Evolutionary conservation across 257 asterid genomes (phyloP).

Genomic region (Solanum dulcamara): DNA sequence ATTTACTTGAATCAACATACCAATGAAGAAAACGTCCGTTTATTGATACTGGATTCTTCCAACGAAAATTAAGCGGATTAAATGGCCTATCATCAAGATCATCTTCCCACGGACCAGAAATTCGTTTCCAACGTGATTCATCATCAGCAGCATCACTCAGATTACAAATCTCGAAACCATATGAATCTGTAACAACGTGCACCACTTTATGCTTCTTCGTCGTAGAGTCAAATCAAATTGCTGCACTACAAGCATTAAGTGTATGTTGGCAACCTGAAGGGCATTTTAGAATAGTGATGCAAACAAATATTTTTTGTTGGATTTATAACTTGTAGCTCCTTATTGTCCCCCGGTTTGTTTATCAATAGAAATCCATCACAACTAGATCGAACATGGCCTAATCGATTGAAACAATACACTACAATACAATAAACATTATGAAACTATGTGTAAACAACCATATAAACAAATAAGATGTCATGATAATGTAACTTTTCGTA

Average conservation of each 20-base stretch:
- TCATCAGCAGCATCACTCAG: not conserved
- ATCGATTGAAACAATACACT: too few species aligned
- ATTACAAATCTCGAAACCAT: constrained; percentile 3
- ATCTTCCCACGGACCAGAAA: not conserved
- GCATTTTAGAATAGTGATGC: not conserved
- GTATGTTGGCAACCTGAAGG: not conserved
- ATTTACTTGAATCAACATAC: not conserved
- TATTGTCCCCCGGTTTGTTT: not conserved
- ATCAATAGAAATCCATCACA: constrained; percentile 12
- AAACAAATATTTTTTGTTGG: not conserved
- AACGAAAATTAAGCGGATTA: not conserved
- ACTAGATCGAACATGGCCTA: not conserved
- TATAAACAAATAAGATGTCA: not conserved
- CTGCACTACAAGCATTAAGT: not conserved
- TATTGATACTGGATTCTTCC: not conserved
- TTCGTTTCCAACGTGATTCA: not conserved
- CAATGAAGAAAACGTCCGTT: not conserved
- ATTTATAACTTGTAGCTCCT: constrained; percentile 6
- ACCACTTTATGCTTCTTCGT: constrained; percentile 1
- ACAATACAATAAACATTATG: not conserved
- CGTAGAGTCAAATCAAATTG: constrained; percentile 3
- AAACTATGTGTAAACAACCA: not conserved
- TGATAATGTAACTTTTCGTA: not conserved
- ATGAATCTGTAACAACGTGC: not conserved
- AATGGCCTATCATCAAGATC: not conserved